Evolutionary conservation across 768 basidiomycete species (phyloP), one percentile per base, ranked within the genome.

Genomic region (Lentinula detonsa): DNA sequence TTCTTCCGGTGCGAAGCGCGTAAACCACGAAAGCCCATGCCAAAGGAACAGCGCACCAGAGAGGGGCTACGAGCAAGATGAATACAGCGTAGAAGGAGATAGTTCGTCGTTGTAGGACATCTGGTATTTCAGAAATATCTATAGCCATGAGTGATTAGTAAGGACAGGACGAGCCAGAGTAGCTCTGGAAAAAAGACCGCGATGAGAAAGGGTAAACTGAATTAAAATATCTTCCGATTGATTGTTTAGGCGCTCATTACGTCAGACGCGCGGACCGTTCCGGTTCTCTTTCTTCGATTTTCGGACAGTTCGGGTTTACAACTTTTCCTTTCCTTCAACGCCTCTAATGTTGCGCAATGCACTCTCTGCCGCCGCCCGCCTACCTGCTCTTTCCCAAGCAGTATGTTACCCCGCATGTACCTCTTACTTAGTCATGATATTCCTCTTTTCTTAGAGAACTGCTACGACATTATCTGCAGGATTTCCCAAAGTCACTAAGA

Each of bases 401-500:
- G 88, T 90, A 64, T 33, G 85, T 64, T 61, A 48, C 46, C 45
- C 33, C 34, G 15, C 15, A 31, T 4, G 9, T 51, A 6, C 50
- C 49, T 21, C 15, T 37, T 64, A 43, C 15, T 60, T 15, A 58
- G 5, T 5, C 15, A 40, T 60, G 35, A 46, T 61, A 62, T 52
- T 48, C 21, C 37, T 60, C 28, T 60, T 45, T 57, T 21, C 37
- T 45, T 34, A 89, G 87, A 81, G 90, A 70, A 71, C 82, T 56
- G 91, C 88, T 39, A 90, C 90, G 28, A 90, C 89, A 34, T 81
- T 91, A 64, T 83, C 91, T 45, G 86, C 90, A 62, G 88, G 87
- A 35, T 91, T 89, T 75, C 88, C 91, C 64, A 86, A 81, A 72
- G 83, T 90, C 62, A 79, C 87, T 8, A 81, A 86, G 66, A 81